Evolutionary conservation across 2,329 filamentous ascomycete genomes (phyloP).

Genomic region (Cladophialophora yegresii): DNA sequence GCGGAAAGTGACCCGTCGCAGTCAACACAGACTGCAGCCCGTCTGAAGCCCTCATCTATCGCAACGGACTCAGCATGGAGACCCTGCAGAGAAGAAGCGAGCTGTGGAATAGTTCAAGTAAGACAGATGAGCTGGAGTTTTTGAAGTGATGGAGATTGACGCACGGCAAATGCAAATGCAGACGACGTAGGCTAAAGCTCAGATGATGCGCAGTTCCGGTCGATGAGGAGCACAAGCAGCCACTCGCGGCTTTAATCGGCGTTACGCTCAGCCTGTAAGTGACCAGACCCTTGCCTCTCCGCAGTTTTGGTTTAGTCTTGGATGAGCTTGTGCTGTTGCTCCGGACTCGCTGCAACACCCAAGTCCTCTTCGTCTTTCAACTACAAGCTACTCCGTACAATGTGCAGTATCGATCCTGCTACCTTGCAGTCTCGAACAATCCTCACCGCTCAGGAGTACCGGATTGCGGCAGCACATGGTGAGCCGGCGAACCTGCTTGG

Average conservation of each 20-base stretch:
- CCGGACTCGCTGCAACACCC: too few relatives aligned
- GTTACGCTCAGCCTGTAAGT: not conserved
- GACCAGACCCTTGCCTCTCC: not conserved
- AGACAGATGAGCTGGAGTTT: not conserved
- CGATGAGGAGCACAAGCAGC: not conserved
- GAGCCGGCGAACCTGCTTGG: not conserved
- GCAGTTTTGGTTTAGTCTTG: not conserved
- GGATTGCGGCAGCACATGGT: not conserved
- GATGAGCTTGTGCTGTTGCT: not conserved
- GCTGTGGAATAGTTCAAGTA: not conserved
- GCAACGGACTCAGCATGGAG: slow-evolving; percentile 17
- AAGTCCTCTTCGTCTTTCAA: too few relatives aligned
- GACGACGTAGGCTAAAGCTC: not conserved
- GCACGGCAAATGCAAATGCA: not conserved
- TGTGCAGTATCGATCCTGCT: not conserved
- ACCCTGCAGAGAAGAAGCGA: not conserved
- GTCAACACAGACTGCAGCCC: slow-evolving; percentile 31
- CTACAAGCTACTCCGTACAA: too few relatives aligned
- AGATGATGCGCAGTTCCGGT: slow-evolving; percentile 5
- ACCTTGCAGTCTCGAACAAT: not conserved
- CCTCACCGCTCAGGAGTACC: not conserved
- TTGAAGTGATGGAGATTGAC: not conserved
- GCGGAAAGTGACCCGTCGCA: slow-evolving; percentile 22
- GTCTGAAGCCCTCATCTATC: slow-evolving; percentile 29
- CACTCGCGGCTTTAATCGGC: not conserved